phyloP scores from a whole-genome alignment of 768 basidiomycete species.

The Boletus rubescentipes region DNA sequence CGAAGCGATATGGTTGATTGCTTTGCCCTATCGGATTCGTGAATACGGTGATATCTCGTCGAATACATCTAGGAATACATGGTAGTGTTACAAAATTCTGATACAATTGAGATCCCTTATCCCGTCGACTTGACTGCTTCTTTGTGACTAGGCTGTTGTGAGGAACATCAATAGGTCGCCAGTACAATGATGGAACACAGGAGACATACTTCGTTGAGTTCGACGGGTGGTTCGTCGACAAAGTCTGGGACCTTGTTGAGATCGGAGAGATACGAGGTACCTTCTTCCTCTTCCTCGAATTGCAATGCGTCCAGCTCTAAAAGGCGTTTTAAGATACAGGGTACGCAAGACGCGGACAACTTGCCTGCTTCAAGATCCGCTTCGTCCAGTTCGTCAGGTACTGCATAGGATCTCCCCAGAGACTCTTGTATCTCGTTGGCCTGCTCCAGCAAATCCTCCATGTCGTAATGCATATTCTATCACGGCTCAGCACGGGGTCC shows the following conservation, averaged over 20 bases:
- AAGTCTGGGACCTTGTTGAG: constrained; percentile 90
- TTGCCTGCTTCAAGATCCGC: constrained; percentile 94
- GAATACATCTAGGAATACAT: constrained; percentile 16
- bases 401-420: constrained; percentile 88
- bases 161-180: neutral
- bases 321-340: neutral
- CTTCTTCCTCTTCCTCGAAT: constrained; percentile 91
- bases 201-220: constrained; percentile 55
- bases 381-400: constrained; percentile 97
- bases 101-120: constrained; percentile 10
- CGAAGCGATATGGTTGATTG: constrained; percentile 63
- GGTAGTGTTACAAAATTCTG: constrained; percentile 2
- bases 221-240: constrained; percentile 82
- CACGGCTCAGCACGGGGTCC: neutral
- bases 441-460: constrained; percentile 96
- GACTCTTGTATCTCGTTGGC: constrained; percentile 98
- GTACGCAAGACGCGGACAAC: constrained; percentile 18
- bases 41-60: neutral
- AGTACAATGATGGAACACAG: neutral
- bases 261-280: constrained; percentile 83
- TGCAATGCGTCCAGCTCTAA: constrained; percentile 91
- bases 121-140: constrained; percentile 60
- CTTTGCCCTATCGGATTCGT: neutral
- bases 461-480: constrained; percentile 93
- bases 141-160: constrained; percentile 41